These are phyloP conservation scores for Citrus medica DNA, from an alignment of 345 rosid genomes.

Conservation along the genomic window DNA sequence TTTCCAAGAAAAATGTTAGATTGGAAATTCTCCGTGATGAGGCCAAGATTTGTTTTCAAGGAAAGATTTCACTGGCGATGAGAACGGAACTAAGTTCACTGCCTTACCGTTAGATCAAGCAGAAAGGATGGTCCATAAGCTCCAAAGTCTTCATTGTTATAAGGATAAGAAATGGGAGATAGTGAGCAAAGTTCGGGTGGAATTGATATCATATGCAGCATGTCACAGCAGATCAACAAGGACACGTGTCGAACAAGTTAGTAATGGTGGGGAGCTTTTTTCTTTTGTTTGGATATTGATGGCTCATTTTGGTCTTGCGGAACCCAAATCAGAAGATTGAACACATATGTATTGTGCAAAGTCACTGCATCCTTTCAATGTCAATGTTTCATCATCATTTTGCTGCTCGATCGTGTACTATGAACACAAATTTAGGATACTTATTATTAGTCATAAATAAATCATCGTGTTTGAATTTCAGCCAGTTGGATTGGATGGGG, in stretches of 20 bases:
- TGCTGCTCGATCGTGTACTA: too few relatives aligned
- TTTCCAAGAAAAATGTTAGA: constrained; percentile 44
- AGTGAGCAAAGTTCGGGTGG: constrained; percentile 60
- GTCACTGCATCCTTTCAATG: too few relatives aligned
- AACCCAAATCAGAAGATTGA: constrained; percentile 40
- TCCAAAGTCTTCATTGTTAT: neutral
- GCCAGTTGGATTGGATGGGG: too few relatives aligned
- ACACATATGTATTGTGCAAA: too few relatives aligned
- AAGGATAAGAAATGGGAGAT: constrained; percentile 41
- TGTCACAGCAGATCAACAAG: constrained; percentile 43
- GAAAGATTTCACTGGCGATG: constrained; percentile 48
- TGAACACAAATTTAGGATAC: too few relatives aligned
- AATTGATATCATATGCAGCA: constrained; percentile 52
- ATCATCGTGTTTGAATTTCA: too few relatives aligned
- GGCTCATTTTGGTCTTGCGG: constrained; percentile 65
- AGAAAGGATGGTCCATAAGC: constrained; percentile 44
- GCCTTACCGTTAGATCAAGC: constrained; percentile 33
- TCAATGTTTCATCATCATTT: too few relatives aligned
- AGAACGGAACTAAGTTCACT: constrained; percentile 49
- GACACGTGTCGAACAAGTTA: constrained; percentile 54
- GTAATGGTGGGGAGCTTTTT: constrained; percentile 67
- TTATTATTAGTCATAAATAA: too few relatives aligned
- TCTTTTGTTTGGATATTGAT: constrained; percentile 66
- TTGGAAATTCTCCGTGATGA: constrained; percentile 41
- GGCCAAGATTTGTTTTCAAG: constrained; percentile 30